These are phyloP conservation scores for Parmales sp. DNA, from an alignment of 108 stramenopile genomes.

Conservation along the genomic window DNA sequence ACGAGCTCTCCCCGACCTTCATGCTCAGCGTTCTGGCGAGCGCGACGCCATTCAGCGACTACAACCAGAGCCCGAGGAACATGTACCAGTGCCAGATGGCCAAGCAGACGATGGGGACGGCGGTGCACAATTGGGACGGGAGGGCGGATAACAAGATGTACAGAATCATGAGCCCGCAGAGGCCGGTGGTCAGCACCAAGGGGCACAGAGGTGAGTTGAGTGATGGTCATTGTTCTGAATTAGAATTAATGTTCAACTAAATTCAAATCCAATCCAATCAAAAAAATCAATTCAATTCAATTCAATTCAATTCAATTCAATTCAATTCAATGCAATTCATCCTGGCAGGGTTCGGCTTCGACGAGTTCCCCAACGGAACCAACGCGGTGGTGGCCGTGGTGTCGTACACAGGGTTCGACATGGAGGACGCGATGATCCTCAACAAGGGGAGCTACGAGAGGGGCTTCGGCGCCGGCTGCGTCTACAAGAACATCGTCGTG, in stretches of 20 bases:
- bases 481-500: constrained; percentile 87
- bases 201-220: too few relatives aligned
- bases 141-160: constrained; percentile 94
- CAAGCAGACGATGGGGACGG: constrained; percentile 99
- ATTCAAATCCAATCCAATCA: too few relatives aligned
- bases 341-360: constrained; percentile 92
- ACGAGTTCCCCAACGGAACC: constrained; percentile 94
- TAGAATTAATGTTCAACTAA: too few relatives aligned
- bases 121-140: constrained; percentile 78
- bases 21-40: constrained; percentile 95
- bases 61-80: constrained; percentile 96
- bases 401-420: constrained; percentile 98
- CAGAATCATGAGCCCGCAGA: constrained; percentile 84
- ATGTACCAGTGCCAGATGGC: constrained; percentile 99
- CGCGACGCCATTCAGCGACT: constrained; percentile 92
- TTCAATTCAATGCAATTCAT: too few relatives aligned
- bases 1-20: constrained; percentile 88
- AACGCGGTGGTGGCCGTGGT: constrained; percentile 98
- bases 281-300: too few relatives aligned
- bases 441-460: constrained; percentile 87
- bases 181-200: constrained; percentile 88
- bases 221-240: too few relatives aligned
- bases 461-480: constrained; percentile 84
- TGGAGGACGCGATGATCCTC: constrained; percentile 99
- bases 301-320: too few relatives aligned